Conservation (phyloP, 1,139 yeast species). For the Lipomyces yarrowii region DNA sequence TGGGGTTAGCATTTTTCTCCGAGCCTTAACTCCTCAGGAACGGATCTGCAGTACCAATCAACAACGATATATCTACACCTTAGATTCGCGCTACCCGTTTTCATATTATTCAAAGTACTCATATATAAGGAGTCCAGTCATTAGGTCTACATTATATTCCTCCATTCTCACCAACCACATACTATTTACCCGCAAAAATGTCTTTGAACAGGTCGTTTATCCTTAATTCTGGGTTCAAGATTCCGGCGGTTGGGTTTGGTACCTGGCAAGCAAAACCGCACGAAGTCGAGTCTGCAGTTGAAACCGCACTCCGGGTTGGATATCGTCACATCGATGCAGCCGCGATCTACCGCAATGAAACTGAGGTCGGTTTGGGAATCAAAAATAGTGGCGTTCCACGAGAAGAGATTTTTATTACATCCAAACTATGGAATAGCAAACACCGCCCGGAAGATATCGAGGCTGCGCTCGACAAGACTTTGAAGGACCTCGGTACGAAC, state of each 20-base stretch:
- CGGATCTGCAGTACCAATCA: no score
- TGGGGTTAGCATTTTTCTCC: no score
- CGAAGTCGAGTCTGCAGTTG: conserved; percentile 46
- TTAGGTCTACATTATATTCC: neutral
- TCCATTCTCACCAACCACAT: neutral
- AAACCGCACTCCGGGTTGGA: conserved; percentile 54
- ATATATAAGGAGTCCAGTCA: neutral
- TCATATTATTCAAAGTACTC: no score
- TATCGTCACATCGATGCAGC: conserved; percentile 66
- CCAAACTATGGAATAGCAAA: conserved; percentile 46
- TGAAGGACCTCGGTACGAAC: conserved; percentile 67
- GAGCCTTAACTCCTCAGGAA: no score
- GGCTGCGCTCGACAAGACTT: conserved; percentile 61
- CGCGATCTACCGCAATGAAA: conserved; percentile 64
- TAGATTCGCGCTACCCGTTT: no score
- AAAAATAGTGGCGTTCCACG: conserved; percentile 52
- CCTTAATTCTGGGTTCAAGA: conserved; percentile 44
- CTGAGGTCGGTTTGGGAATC: conserved; percentile 62
- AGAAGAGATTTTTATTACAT: conserved; percentile 56
- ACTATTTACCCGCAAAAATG: neutral
- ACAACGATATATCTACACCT: no score
- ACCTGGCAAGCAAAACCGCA: conserved; percentile 57
- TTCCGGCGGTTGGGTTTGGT: conserved; percentile 59
- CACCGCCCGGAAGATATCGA: conserved; percentile 41
- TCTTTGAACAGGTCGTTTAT: conserved; percentile 27